Evolutionary conservation across 768 basidiomycete species (phyloP).

Genomic region (Clitopilus hobsonii): DNA sequence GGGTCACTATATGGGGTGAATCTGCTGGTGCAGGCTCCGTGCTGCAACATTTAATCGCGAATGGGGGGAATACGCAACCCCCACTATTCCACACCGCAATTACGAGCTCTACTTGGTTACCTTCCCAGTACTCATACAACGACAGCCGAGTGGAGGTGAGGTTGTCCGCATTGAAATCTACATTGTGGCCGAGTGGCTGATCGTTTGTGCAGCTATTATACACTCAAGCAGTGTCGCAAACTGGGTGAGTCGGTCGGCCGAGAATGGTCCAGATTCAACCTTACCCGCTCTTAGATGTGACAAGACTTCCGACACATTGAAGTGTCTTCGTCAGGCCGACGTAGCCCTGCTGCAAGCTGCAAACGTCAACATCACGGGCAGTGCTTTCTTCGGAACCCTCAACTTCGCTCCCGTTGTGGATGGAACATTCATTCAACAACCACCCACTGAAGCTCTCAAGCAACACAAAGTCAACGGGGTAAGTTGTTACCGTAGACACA

Average conservation of each 20-base stretch:
- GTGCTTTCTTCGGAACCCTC: constrained; percentile 30
- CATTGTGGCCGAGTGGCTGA: background rate
- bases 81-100: constrained; percentile 37
- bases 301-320: constrained; percentile 22
- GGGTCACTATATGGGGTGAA: constrained; percentile 40
- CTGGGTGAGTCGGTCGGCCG: constrained; percentile 29
- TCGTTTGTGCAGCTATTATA: constrained; percentile 20
- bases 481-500: background rate
- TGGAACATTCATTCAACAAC: constrained; percentile 35
- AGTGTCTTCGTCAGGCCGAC: constrained; percentile 33
- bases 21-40: constrained; percentile 44
- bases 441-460: constrained; percentile 30
- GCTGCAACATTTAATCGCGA: constrained; percentile 40
- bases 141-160: constrained; percentile 29
- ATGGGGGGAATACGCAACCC: constrained; percentile 38
- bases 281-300: constrained; percentile 23
- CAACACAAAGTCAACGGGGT: constrained; percentile 36
- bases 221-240: constrained; percentile 20
- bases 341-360: constrained; percentile 21
- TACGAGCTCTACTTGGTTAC: constrained; percentile 36
- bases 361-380: constrained; percentile 23
- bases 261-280: too few relatives aligned
- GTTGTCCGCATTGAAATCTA: background rate
- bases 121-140: constrained; percentile 39
- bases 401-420: constrained; percentile 40